Conservation (phyloP, 768 basidiomycete species). For the Royoungia palumana region DNA sequence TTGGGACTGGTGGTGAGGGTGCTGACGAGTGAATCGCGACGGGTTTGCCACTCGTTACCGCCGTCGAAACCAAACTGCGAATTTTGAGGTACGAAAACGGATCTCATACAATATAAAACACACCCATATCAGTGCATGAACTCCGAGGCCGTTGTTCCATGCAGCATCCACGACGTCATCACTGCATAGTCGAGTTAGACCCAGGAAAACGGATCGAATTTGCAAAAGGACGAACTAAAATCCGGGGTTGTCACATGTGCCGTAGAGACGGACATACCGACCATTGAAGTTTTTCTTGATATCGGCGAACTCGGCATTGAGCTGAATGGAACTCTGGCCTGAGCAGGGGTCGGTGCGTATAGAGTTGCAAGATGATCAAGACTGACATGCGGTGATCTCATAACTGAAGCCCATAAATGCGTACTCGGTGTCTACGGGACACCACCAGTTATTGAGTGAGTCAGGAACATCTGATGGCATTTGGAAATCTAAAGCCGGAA, state of each 20-base stretch:
- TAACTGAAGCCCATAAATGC: conserved; percentile 79
- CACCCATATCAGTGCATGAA: conserved; percentile 75
- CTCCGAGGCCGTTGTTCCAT: conserved; percentile 63
- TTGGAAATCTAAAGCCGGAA: conserved; percentile 43
- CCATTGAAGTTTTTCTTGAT: conserved; percentile 58
- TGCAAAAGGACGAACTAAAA: conserved; percentile 33
- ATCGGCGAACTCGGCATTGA: conserved; percentile 55
- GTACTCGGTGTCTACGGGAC: conserved; percentile 58
- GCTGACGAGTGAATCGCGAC: conserved; percentile 50
- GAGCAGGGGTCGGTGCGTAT: background rate
- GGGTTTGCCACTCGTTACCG: conserved; percentile 47
- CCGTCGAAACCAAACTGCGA: conserved; percentile 38
- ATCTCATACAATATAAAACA: conserved; percentile 10
- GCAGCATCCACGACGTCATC: conserved; percentile 66
- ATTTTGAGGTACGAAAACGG: background rate
- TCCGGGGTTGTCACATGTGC: conserved; percentile 36
- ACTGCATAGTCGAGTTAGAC: conserved; percentile 21
- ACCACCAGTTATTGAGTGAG: conserved; percentile 60
- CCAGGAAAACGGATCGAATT: conserved; percentile 13
- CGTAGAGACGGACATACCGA: conserved; percentile 59
- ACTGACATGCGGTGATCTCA: conserved; percentile 62
- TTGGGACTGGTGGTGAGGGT: conserved; percentile 57
- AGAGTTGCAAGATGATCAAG: background rate
- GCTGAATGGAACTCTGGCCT: conserved; percentile 56
- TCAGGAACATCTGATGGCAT: conserved; percentile 52